Evolutionary conservation across 1,139 yeast species (phyloP), one percentile per base, ranked within the genome.

Genomic region (Suhomyces taliae): DNA sequence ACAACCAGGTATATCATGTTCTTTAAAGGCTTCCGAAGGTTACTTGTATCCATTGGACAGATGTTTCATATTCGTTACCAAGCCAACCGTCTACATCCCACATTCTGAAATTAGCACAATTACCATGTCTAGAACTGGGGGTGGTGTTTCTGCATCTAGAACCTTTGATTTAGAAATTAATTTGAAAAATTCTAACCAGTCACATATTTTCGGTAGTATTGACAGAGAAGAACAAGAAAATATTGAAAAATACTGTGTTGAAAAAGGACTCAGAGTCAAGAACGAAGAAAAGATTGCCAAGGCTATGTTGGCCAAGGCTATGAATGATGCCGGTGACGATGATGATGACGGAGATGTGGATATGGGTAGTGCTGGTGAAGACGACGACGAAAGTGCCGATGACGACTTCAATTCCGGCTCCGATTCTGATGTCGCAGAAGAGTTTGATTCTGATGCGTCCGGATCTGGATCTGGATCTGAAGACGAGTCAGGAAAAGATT

Each of bases 11-110:
- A 85, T 93, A 41, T 78, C 90, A 19, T 91, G 99, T 70, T 89
- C 97, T 12, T 81, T 90, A 57, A 93, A 91, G 68, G 99, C 98
- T 0, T 87, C 90, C 44, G 99, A 93, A 70, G 99, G 99, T 36
- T 87, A 90, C 58, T 72, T 93, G 50, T 93, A 88, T 66, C 91
- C 96, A 15, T 78, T 93, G 52, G 99, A 95, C 56, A 87, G 90
- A 67, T 89, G 96, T 48, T 83, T 93, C 63, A 72, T 93, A 55
- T 93, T 93, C 64, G 86, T 93, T 38, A 91, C 97, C 32, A 95
- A 95, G 65, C 97, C 99, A 43, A 90, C 98, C 0, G 82, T 93
- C 39, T 88, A 89, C 65, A 88, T 93, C 54, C 97, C 98, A 46
- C 87, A 83, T 65, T 74, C 87, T 1, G 98, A 93, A 59, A 82